Evolutionary conservation across 805 yeast species (phyloP), one percentile per base, ranked within the genome.

Genomic region (Jamesozyma lodderae): DNA sequence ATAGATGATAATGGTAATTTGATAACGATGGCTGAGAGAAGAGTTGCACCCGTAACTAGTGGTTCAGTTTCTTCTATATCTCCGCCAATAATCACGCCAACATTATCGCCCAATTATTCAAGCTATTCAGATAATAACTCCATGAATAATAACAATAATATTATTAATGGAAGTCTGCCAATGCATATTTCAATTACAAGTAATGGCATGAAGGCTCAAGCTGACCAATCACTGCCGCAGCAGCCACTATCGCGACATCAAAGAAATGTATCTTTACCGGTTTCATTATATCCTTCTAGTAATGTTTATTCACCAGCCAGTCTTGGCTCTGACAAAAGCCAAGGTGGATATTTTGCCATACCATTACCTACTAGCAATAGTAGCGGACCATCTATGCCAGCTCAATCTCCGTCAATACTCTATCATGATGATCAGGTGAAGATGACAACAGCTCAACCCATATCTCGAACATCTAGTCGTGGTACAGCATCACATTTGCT

Each of bases 1-100:
- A 57, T 61, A 33, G 66, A 61, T 41, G 66, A 61, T 33, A 52
- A 61, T 36, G 66, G 66, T 27, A 61, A 61, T 37, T 37, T 61
- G 44, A 56, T 61, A 2, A 55, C 57, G 2, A 52, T 58, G 6
- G 51, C 56, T 4, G 62, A 54, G 22, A 43, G 52, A 21, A 52
- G 48, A 19, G 14, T 32, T 15, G 34, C 33, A 2, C n/a, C 22
- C 6, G 32, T 31, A 6, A 28, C 18, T 24, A 34, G 25, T 26
- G 44, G 42, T 4, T 32, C 45, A 15, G 30, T 35, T 13, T 26
- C 30, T 4, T 31, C 40, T 10, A 21, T 36, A 23, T 37, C 44
- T n/a, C 3, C 39, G 16, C 28, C 35, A 22, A 30, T 29, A 3
- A 29, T 17, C 13, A 35, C 56, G 15, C 49, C 51, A 9, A 27